Evolutionary conservation across 805 yeast species (phyloP).

Genomic region (Wickerhamiella siamensis): DNA sequence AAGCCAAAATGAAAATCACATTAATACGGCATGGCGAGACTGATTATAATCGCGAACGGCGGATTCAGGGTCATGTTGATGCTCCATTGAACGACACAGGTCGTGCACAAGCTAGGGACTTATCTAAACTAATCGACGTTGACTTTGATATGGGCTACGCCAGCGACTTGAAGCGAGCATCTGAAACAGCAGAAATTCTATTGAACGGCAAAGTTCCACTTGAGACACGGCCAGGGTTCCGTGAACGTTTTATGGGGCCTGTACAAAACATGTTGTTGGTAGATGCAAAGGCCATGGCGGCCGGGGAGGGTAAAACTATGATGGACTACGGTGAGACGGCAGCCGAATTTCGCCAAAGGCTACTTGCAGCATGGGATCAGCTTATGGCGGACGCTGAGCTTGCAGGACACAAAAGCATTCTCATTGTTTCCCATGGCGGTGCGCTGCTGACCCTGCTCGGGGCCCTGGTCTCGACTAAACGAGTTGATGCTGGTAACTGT

Average conservation of each 20-base stretch:
- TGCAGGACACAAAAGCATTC: constrained; percentile 5
- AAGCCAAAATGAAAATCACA: constrained; percentile 11
- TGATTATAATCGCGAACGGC: constrained; percentile 11
- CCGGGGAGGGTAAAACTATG: constrained; percentile 4
- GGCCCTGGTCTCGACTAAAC: constrained; percentile 1
- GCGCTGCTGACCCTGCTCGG: constrained; percentile 12
- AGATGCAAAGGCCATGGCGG: constrained; percentile 9
- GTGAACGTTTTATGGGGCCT: constrained; percentile 17
- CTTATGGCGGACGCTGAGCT: neutral
- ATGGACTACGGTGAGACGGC: constrained; percentile 15
- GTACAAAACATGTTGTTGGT: constrained; percentile 12
- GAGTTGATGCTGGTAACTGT: neutral
- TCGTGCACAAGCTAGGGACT: constrained; percentile 13
- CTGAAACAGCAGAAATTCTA: constrained; percentile 14
- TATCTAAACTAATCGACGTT: constrained; percentile 7
- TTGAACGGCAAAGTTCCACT: constrained; percentile 3
- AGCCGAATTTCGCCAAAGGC: constrained; percentile 6
- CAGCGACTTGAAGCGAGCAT: constrained; percentile 17
- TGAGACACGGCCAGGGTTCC: constrained; percentile 5
- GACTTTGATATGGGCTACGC: constrained; percentile 13
- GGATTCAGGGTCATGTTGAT: constrained; percentile 18
- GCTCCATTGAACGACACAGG: constrained; percentile 15
- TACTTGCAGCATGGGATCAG: constrained; percentile 7
- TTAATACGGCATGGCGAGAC: constrained; percentile 20
- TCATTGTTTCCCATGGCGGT: constrained; percentile 18